Evolutionary conservation across 495 filamentous ascomycete species (phyloP), one percentile per base, ranked within the genome.

Genomic region (Chaetomium cochliodes): DNA sequence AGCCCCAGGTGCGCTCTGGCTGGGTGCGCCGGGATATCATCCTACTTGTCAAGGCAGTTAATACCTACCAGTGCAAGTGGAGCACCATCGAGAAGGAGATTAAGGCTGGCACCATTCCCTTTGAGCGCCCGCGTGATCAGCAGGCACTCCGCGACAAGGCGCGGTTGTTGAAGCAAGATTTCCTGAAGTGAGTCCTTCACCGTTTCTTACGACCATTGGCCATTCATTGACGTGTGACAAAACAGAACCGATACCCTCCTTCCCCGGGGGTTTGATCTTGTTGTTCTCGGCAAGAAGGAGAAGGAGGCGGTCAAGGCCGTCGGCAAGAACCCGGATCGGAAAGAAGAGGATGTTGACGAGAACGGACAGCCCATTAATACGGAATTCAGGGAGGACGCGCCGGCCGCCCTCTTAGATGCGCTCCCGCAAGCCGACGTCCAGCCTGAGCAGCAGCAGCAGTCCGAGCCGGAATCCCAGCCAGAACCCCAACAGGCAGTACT

Each of bases 111-210:
- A 64, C 49, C 1, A 72, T 75, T 2, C 72, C 75, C 0, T 76
- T 86, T 39, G 70, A 81, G 39, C 62, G 67, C 8, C 67, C 70
- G 0, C 79, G 86, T n/a, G 78, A 81, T 67, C 86, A 89, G 66
- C 85, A 87, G 52, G 82, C 80, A 25, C 71, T 90, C 22, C 88
- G 87, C 37, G 87, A 90, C 76, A 90, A 89, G 72, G 88, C 85
- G 51, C 78, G 86, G 11, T 80, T 87, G 62, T 69, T 90, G 59
- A 88, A 88, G 68, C 80, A 84, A 42, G 80, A 80, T 61, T 85
- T 78, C 60, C 72, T 89, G 5, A 85, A 83, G 82, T 86, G 76
- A 72, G 82, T 78, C 4, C 7, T 12, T 26, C 25, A 15, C 47
- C 33, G 16, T 4, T 15, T 20, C n/a, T 9, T 46, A n/a, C 18